Base-by-base conservation (phyloP, 148 eudicot genomes). In the Rhododendron kiyosumense region DNA sequence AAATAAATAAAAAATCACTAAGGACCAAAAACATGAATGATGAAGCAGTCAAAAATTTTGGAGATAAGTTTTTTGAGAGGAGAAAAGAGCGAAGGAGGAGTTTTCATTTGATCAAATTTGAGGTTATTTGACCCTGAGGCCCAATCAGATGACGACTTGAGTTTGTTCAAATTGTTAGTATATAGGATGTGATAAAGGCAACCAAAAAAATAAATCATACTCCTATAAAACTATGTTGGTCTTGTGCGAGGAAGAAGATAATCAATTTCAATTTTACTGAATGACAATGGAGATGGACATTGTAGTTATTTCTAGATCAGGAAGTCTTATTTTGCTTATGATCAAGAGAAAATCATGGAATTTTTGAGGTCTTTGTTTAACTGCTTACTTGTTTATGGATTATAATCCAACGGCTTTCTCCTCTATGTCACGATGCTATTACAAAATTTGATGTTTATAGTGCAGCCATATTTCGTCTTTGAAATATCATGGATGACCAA, bases 401-500 rank as follows among this genome's bases (percentile, higher is more conserved):
- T 12, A 81, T 81, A 30, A 52, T 81, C 7, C 28, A 30, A 12
- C 7, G 24, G 9, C 18, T 77, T 77, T 20, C 79, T 77, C n/a
- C 65, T 59, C 65, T 59, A 22, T 22, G 30, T 82, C 2, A 52
- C 26, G 41, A 73, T 59, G 28, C 14, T 59, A 4, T 63, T 57
- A 24, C n/a, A 82, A 22, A 59, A 1, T 11, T 11, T 28, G 3
- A 43, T 45, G 32, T 28, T 28, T 38, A 41, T 65, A 26, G 26
- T 83, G 61, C 79, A 26, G 78, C 78, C 48, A 67, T 69, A 45
- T 17, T 4, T 46, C 30, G 4, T 67, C 54, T 10, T 17, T 82
- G 78, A 45, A 45, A 67, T 48, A 83, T 41, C 26, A 87, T 84
- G 89, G 81, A 73, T 10, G 81, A 74, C 51, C 46, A 76, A 32